phyloP scores from a whole-genome alignment of 768 basidiomycete genomes.

The Boletus reticulatus region DNA sequence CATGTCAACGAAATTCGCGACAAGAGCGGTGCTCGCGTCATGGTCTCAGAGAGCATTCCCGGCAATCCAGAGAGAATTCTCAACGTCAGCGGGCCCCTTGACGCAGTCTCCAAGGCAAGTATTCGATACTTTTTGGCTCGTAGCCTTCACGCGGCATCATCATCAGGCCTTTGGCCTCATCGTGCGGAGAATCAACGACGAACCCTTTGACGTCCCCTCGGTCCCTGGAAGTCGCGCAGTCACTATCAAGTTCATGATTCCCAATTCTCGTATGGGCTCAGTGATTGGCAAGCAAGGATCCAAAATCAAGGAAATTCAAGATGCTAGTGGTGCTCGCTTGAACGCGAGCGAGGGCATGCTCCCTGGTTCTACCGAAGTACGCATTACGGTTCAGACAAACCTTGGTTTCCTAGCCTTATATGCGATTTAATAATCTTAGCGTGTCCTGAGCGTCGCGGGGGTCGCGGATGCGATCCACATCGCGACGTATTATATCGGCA shows the following conservation, averaged over 20 bases:
- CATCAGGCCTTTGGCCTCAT: slow-evolving; percentile 95
- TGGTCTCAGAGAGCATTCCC: slow-evolving; percentile 97
- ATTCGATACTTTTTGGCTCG: neutral
- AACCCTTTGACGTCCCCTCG: slow-evolving; percentile 96
- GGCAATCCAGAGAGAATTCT: slow-evolving; percentile 99
- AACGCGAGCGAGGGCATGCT: slow-evolving; percentile 99
- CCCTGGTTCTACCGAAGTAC: slow-evolving; percentile 97
- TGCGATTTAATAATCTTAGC: slow-evolving; percentile 46
- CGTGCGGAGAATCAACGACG: slow-evolving; percentile 97
- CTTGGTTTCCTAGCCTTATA: slow-evolving; percentile 5
- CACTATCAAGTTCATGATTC: slow-evolving; percentile 99
- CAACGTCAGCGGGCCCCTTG: slow-evolving; percentile 93
- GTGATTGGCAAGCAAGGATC: slow-evolving; percentile 97
- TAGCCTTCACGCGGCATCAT: neutral
- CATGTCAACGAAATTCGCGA: slow-evolving; percentile 99
- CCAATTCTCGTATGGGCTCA: slow-evolving; percentile 98
- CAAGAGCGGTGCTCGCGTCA: slow-evolving; percentile 93
- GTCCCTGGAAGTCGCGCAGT: slow-evolving; percentile 98
- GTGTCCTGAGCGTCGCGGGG: slow-evolving; percentile 95
- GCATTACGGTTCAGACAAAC: slow-evolving; percentile 15
- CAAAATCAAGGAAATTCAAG: slow-evolving; percentile 99
- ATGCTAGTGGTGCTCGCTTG: slow-evolving; percentile 92
- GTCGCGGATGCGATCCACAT: slow-evolving; percentile 99
- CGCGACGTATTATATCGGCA: slow-evolving; percentile 98
- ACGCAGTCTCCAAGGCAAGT: slow-evolving; percentile 96